Percentiles rank a stretch among this genome's conserved stretches.
Evolutionary conservation across 225 moss, liverwort and hornwort species (phyloP).

Genomic region (Antitrichia curtipendula): DNA sequence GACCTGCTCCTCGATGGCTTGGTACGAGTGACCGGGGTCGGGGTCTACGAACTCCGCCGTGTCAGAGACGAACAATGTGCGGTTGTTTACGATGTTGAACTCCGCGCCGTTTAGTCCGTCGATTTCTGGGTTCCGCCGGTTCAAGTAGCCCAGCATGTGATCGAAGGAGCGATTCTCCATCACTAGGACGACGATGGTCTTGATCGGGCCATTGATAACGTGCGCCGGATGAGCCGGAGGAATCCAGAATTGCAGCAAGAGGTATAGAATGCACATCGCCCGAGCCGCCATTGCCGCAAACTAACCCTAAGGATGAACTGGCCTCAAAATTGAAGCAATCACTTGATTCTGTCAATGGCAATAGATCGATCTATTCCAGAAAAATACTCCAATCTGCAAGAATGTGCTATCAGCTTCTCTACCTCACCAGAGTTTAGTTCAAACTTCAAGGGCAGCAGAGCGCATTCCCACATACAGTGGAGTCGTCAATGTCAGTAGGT

Average conservation of each 20-base stretch:
- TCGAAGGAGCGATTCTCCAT: constrained; percentile 99
- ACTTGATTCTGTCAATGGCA: not conserved
- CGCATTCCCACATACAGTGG: not conserved
- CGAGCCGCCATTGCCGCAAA: not conserved
- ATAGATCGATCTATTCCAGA: not conserved
- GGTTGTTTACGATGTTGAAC: constrained; percentile 39
- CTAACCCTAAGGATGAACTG: not conserved
- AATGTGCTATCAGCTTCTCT: not conserved
- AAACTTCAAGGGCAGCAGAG: not conserved
- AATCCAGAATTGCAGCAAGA: not conserved
- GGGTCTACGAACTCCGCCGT: constrained; percentile 83
- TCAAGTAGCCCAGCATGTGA: constrained; percentile 87
- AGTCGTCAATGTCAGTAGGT: not conserved
- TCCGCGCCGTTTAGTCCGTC: constrained; percentile 76
- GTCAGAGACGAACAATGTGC: constrained; percentile 51
- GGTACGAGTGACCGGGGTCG: constrained; percentile 83
- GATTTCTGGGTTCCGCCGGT: constrained; percentile 53
- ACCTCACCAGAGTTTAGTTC: not conserved
- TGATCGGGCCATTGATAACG: constrained; percentile 56
- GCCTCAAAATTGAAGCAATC: not conserved
- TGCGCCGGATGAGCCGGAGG: not conserved
- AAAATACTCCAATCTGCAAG: not conserved
- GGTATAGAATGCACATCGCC: not conserved
- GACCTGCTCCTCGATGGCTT: constrained; percentile 65
- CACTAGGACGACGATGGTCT: constrained; percentile 80